phyloP scores from a whole-genome alignment of 2,329 filamentous ascomycete genomes.

The Nemania serpens region DNA sequence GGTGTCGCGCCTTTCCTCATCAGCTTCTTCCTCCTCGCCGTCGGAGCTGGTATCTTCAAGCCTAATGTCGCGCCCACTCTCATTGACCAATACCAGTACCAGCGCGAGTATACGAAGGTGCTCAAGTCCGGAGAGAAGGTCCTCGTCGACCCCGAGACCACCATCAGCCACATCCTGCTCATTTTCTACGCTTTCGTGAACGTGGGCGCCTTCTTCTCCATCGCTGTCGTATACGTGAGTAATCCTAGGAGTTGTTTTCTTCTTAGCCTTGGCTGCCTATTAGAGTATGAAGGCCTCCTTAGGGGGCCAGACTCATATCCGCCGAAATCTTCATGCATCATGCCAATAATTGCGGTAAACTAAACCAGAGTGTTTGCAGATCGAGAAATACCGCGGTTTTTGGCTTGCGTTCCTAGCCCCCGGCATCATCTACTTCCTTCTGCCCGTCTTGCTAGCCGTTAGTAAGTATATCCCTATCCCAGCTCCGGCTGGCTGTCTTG shows the following conservation, averaged over 20 bases:
- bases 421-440: constrained; percentile 57
- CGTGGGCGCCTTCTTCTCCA: constrained; percentile 56
- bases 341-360: no score
- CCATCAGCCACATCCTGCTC: constrained; percentile 50
- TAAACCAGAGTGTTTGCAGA: constrained; percentile 26
- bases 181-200: constrained; percentile 50
- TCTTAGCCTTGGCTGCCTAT: no score
- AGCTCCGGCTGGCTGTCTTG: not conserved
- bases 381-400: constrained; percentile 66
- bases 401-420: constrained; percentile 57
- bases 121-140: constrained; percentile 51
- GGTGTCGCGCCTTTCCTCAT: constrained; percentile 63
- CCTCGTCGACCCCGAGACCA: constrained; percentile 52
- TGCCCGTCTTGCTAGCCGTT: constrained; percentile 60
- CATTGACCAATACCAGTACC: constrained; percentile 50
- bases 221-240: constrained; percentile 55
- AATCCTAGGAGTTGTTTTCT: no score
- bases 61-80: constrained; percentile 56
- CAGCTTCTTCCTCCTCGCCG: constrained; percentile 67
- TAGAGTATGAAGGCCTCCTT: no score
- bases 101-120: constrained; percentile 47
- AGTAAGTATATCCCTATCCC: constrained; percentile 36
- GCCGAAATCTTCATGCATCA: no score
- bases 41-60: constrained; percentile 75
- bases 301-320: no score